Base-by-base conservation (phyloP, 2,329 filamentous ascomycete genomes). In the Xylaria sp. region DNA sequence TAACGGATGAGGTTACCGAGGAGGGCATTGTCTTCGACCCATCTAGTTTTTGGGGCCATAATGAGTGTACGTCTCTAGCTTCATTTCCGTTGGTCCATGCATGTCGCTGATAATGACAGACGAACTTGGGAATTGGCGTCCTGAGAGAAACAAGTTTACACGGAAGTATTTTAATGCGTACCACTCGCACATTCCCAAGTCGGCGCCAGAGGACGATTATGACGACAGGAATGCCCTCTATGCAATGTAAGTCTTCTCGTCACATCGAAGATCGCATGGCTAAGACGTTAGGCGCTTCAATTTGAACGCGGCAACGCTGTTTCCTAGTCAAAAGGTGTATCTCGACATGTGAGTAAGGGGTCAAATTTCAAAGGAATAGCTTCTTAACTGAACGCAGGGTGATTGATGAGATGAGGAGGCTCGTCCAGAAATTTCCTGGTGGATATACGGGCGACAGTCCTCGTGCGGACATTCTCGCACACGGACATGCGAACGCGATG, bases 11-110 rank as follows among this genome's bases (percentile, higher is more conserved):
- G 38, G 67, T 66, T n/a, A 74, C 70, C 4, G 69, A 67, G 9
- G 65, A 72, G 27, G 68, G 71, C 9, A 68, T 79, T 27, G 65
- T 78, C 0, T 80, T 72, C 56, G 76, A 79, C 55, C 68, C 76
- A 0, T 67, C 72, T 13, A 70, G 68, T 35, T 77, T 78, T 51
- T 79, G 72, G 63, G 77, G 66, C 9, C 78, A 80, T 47, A 77
- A 78, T 51, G 77, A 79, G 64, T 79, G 58, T 33, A 58, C 33
- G 17, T 37, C 41, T 70, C 71, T 6, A 72, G 73, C 40, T 25
- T 46, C 38, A 41, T 31, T 65, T 70, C 41, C 51, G 70, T 9
- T 64, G 64, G 4, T 23, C n/a, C 41, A 40, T 41, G 35, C 33
- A 74, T 69, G n/a, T 74, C 70, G 72, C 17, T 72, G 71, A 58